Percentiles rank a stretch among this genome's conserved stretches.
These are phyloP conservation scores for Apiotrichum akiyoshidainum DNA, from an alignment of 1,284 basidiomycete species.

Conservation along the genomic window DNA sequence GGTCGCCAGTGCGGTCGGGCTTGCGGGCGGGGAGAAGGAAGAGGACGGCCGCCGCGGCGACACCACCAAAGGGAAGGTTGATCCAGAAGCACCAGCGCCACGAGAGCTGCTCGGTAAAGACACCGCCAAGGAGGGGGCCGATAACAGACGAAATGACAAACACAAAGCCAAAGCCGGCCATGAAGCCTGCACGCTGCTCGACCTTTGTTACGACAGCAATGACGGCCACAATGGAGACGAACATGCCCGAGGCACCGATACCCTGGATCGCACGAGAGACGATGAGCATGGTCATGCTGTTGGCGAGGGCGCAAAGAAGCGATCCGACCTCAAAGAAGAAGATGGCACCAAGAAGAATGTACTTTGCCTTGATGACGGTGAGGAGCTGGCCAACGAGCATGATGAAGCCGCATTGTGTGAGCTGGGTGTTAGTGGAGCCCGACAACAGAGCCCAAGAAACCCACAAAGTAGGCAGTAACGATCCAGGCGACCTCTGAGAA, in stretches of 20 bases:
- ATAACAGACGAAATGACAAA: slow-evolving; percentile 50
- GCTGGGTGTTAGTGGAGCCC: slow-evolving; percentile 7
- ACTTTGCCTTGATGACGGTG: slow-evolving; percentile 52
- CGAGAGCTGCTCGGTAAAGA: slow-evolving; percentile 52
- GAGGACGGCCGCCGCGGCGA: slow-evolving; percentile 47
- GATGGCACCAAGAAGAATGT: slow-evolving; percentile 53
- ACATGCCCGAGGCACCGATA: slow-evolving; percentile 39
- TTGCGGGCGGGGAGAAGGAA: slow-evolving; percentile 54
- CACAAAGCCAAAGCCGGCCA: slow-evolving; percentile 44
- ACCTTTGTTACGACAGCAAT: slow-evolving; percentile 50
- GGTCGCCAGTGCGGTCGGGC: slow-evolving; percentile 31
- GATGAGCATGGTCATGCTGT: slow-evolving; percentile 51
- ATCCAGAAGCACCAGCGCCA: slow-evolving; percentile 56
- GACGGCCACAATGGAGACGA: slow-evolving; percentile 52
- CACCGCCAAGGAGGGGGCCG: slow-evolving; percentile 51
- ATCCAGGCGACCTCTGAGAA: slow-evolving; percentile 52
- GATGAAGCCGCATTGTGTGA: slow-evolving; percentile 50
- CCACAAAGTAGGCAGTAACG: slow-evolving; percentile 54
- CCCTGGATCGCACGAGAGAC: slow-evolving; percentile 55
- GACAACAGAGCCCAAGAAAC: slow-evolving; percentile 24
- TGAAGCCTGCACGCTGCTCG: slow-evolving; percentile 51
- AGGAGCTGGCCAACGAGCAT: slow-evolving; percentile 52
- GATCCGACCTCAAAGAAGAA: slow-evolving; percentile 54
- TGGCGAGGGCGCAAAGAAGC: slow-evolving; percentile 56
- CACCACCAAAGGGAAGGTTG: slow-evolving; percentile 53